Evolutionary conservation across 495 filamentous ascomycete genomes (phyloP).

Genomic region (Hypomontagnella submonticulosa): DNA sequence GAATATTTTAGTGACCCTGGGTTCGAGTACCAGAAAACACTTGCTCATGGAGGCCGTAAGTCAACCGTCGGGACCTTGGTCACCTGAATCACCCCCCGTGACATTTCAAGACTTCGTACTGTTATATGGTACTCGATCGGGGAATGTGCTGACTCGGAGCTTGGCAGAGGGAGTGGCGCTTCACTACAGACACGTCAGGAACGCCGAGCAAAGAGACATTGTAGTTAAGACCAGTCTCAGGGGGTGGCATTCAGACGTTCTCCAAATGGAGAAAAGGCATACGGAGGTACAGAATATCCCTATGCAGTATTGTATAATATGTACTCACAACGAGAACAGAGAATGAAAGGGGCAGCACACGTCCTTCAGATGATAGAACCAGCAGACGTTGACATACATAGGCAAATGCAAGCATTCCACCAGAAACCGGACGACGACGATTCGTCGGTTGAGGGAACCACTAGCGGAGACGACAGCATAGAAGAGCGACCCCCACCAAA

Average conservation of each 20-base stretch:
- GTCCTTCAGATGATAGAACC: constrained; percentile 21
- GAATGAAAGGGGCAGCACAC: constrained; percentile 15
- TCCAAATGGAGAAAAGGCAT: constrained; percentile 10
- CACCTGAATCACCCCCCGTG: not conserved
- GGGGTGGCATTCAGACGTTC: not conserved
- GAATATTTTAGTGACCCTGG: not conserved
- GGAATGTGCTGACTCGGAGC: constrained; percentile 10
- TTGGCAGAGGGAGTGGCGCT: constrained; percentile 29
- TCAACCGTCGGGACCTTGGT: not conserved
- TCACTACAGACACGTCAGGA: constrained; percentile 15
- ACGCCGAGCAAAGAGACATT: not conserved
- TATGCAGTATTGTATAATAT: too few relatives aligned
- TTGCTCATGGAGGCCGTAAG: constrained; percentile 32
- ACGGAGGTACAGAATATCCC: constrained; percentile 4
- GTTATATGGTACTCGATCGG: not conserved
- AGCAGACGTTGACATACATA: not conserved
- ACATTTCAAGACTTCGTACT: too few relatives aligned
- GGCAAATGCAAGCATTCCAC: not conserved
- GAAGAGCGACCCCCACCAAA: not conserved
- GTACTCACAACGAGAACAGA: constrained; percentile 20
- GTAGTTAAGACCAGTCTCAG: constrained; percentile 16
- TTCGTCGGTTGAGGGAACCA: constrained; percentile 5
- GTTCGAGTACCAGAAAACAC: constrained; percentile 15
- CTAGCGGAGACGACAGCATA: constrained; percentile 35
- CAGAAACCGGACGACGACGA: not conserved